These are phyloP conservation scores for Saccharomycopsis vini DNA, from an alignment of 805 yeast species.

Conservation along the genomic window DNA sequence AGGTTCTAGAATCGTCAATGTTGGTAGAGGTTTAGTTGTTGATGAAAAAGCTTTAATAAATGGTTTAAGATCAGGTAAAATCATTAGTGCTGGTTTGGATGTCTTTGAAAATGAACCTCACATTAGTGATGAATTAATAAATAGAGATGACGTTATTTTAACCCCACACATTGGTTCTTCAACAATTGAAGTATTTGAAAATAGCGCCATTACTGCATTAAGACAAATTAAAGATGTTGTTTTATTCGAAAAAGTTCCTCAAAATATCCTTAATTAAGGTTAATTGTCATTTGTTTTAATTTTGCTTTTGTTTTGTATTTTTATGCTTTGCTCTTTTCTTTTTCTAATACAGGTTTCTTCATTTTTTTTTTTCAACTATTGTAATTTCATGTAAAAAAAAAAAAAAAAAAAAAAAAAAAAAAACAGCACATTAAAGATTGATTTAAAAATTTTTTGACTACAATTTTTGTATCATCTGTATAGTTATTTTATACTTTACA, in stretches of 20 bases:
- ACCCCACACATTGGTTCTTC: slow-evolving; percentile 62
- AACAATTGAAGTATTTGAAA: slow-evolving; percentile 37
- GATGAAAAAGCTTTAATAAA: slow-evolving; percentile 53
- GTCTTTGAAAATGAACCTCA: slow-evolving; percentile 54
- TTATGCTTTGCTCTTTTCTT: too few species aligned
- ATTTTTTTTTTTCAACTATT: too few species aligned
- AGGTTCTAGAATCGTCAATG: slow-evolving; percentile 46
- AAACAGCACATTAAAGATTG: too few species aligned
- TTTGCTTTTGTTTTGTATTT: too few species aligned
- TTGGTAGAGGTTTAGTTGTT: slow-evolving; percentile 82
- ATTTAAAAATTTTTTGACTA: too few species aligned
- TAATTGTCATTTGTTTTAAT: too few species aligned
- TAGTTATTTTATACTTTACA: too few species aligned
- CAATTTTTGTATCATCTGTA: too few species aligned
- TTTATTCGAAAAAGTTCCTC: slow-evolving; percentile 22
- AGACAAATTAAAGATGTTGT: slow-evolving; percentile 34
- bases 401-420: too few species aligned
- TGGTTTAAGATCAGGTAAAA: slow-evolving; percentile 52
- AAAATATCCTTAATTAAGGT: background rate
- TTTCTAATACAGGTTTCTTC: too few species aligned
- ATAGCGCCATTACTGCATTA: slow-evolving; percentile 37
- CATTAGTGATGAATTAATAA: slow-evolving; percentile 24
- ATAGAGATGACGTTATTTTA: slow-evolving; percentile 36
- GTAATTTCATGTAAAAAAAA: too few species aligned
- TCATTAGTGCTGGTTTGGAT: slow-evolving; percentile 63